Conservation (phyloP, 805 yeast species). For the Saccharomycopsis malanga region DNA sequence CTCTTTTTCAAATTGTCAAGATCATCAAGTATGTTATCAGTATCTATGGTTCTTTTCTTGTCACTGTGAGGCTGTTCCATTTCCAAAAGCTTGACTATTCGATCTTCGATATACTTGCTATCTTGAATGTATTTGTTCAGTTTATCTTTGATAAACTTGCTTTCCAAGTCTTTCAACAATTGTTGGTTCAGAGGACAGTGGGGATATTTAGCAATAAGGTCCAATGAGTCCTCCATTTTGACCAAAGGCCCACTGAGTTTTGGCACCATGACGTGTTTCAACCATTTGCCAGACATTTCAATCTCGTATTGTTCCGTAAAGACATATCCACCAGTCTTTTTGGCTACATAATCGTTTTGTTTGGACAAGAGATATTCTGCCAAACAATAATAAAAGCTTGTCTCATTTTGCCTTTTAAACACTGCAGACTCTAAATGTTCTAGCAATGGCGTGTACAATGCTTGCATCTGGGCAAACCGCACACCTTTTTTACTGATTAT, state of each 20-base stretch:
- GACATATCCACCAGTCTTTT: neutral
- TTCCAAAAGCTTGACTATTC: too few relatives aligned
- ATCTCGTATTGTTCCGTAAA: neutral
- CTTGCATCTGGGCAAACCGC: constrained; percentile 12
- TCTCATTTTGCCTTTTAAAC: neutral
- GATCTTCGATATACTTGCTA: too few relatives aligned
- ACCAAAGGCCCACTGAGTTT: neutral
- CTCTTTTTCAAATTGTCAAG: too few relatives aligned
- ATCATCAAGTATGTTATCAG: too few relatives aligned
- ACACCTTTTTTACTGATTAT: constrained; percentile 20
- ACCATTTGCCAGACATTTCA: neutral
- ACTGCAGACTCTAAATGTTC: constrained; percentile 1
- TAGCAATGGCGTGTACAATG: constrained; percentile 16
- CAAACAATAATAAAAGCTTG: neutral
- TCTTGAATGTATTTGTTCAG: neutral
- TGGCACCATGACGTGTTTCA: neutral
- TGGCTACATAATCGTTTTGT: neutral
- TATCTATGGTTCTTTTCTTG: too few relatives aligned
- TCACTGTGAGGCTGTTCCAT: too few relatives aligned
- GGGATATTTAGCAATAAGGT: constrained; percentile 1
- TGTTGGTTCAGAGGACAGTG: neutral
- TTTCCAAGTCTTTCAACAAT: neutral
- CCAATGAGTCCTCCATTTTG: neutral
- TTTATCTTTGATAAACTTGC: neutral
- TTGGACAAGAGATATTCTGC: constrained; percentile 2